Base-by-base conservation (phyloP, 1,284 basidiomycete species). In the Leccinum griseonigrum region DNA sequence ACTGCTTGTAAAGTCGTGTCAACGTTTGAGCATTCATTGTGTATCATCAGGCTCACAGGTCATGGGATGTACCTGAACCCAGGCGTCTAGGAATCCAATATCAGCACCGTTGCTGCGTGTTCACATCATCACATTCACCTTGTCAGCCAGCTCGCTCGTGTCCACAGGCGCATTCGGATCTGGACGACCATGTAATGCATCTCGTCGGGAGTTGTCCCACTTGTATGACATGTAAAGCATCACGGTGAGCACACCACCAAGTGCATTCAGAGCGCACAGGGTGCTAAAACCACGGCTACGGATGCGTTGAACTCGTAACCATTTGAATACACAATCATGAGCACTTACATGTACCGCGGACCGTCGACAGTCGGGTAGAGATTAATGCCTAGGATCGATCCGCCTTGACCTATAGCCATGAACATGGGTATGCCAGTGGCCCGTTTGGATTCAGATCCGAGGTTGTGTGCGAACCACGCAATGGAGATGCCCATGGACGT, bases 381-480 rank as follows among this genome's bases (percentile, higher is more conserved):
- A 65, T 91, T 88, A 0, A 88, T 83, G 16, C 89, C 89, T 34
- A 91, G 77, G 43, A 91, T 74, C 63, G 87, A 89, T 26, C 89
- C 89, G 61, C 87, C 85, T 70, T 91, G 89, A 1, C 89, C 89
- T 51, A 91, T 91, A 3, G 87, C 84, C 86, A 90, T 90, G 71
- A 90, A 91, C 74, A 89, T 81, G 2, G 90, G 88, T 34, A 90
- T 87, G 0, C 90, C 90, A 0, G 88, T 84, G 0, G 90, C 88
- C 60, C 85, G 85, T 75, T 91, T 91, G 1, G 87, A 87, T 70
- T 92, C 90, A 0, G 89, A 91, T 2, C 88, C 89, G 2, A 91
- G 79, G 65, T 91, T 91, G 67, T 91, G 88, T 1, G 87, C 83
- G 86, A 86, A 90, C 89, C 88, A 91, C 4, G 87, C 86, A 59